phyloP scores from a whole-genome alignment of 495 filamentous ascomycete genomes.

The Apodospora peruviana region DNA sequence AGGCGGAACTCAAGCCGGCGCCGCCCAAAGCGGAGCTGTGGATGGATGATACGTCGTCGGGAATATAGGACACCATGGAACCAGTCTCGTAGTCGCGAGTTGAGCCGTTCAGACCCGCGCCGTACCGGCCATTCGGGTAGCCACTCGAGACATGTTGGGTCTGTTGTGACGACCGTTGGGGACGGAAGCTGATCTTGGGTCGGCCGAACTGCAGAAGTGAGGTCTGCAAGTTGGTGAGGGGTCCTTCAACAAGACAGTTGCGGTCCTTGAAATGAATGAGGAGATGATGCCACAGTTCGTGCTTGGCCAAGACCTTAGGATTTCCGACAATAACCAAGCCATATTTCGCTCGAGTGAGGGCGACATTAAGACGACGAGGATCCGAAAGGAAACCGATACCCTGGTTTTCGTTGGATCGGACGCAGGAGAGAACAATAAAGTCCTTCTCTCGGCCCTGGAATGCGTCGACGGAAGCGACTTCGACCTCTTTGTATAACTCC shows the following conservation, averaged over 20 bases:
- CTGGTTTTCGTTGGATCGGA: slow-evolving; percentile 98
- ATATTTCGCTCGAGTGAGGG: slow-evolving; percentile 93
- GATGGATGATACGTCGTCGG: slow-evolving; percentile 93
- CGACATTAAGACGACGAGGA: slow-evolving; percentile 97
- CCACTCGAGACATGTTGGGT: slow-evolving; percentile 64
- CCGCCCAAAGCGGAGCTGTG: slow-evolving; percentile 89
- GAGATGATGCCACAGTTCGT: slow-evolving; percentile 96
- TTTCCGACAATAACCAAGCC: slow-evolving; percentile 95
- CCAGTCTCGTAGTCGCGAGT: slow-evolving; percentile 77
- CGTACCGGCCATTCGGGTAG: slow-evolving; percentile 49
- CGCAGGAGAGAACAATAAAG: slow-evolving; percentile 96
- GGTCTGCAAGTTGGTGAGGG: slow-evolving; percentile 91
- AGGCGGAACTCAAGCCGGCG: slow-evolving; percentile 69
- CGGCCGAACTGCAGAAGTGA: slow-evolving; percentile 92
- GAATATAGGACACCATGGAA: slow-evolving; percentile 85
- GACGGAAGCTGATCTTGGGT: slow-evolving; percentile 87
- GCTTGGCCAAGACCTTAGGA: slow-evolving; percentile 95
- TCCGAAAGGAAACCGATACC: slow-evolving; percentile 99
- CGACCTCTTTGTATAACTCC: slow-evolving; percentile 97
- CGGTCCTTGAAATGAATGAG: slow-evolving; percentile 96
- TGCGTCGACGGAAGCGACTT: slow-evolving; percentile 96
- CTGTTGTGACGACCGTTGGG: slow-evolving; percentile 60
- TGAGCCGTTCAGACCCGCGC: slow-evolving; percentile 42
- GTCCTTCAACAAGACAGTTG: slow-evolving; percentile 93
- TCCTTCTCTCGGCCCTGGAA: slow-evolving; percentile 99